Conservation (phyloP, 805 yeast genomes). For the Lipomyces sp. region DNA sequence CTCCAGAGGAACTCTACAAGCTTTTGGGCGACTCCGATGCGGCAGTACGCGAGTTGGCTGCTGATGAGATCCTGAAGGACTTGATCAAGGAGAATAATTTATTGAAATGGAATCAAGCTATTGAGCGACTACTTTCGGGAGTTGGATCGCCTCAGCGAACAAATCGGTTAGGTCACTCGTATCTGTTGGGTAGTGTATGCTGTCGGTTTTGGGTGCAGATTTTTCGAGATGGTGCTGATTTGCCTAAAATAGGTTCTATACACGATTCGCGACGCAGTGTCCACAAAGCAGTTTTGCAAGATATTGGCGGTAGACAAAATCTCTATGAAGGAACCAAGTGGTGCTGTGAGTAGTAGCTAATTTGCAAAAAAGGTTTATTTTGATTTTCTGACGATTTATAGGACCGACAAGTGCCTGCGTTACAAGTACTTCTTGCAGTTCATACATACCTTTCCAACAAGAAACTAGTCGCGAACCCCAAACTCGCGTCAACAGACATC, state of each 20-base stretch:
- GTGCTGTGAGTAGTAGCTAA: not conserved
- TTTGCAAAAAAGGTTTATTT: not conserved
- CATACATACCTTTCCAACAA: not conserved
- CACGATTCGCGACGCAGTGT: not conserved
- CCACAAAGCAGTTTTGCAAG: not conserved
- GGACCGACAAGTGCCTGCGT: constrained; percentile 2
- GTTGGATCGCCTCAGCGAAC: not conserved
- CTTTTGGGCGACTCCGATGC: not conserved
- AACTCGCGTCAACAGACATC: not conserved
- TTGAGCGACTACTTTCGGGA: not conserved
- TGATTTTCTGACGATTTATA: not conserved
- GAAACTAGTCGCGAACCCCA: not conserved
- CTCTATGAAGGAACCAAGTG: not conserved
- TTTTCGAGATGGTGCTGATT: not conserved
- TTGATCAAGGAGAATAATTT: constrained; percentile 6
- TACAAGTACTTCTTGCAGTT: constrained; percentile 1
- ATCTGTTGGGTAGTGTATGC: constrained; percentile 3
- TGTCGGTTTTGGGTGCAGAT: not conserved
- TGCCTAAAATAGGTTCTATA: not conserved
- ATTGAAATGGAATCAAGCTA: constrained; percentile 9
- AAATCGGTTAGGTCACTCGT: not conserved
- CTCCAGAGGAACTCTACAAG: not conserved
- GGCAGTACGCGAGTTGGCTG: not conserved
- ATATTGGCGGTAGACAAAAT: not conserved
- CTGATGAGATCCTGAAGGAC: not conserved